Percentiles rank a stretch among this genome's conserved stretches.
Evolutionary conservation across 257 asterid species (phyloP).

Genomic region (Primulina eburnea): DNA sequence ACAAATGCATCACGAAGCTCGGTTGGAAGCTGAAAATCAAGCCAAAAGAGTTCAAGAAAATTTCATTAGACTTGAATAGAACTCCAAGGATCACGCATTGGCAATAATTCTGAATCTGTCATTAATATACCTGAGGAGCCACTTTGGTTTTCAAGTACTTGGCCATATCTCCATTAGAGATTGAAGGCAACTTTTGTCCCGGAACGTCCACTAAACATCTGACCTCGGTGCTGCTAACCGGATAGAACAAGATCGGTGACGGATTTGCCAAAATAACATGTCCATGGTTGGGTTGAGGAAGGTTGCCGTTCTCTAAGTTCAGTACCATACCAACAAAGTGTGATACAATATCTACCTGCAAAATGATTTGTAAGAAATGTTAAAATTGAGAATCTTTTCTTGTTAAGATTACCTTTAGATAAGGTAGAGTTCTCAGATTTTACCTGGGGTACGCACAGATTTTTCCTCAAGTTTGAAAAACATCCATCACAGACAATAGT

Average conservation of each 20-base stretch:
- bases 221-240: slow-evolving; percentile 45
- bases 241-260: slow-evolving; percentile 47
- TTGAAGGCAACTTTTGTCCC: slow-evolving; percentile 42
- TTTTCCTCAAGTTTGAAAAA: slow-evolving; percentile 48
- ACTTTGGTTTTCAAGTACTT: slow-evolving; percentile 36
- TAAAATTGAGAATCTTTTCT: not conserved
- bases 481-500: slow-evolving; percentile 57
- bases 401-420: not conserved
- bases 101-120: not conserved
- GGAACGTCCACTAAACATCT: slow-evolving; percentile 52
- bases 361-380: not conserved
- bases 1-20: slow-evolving; percentile 41
- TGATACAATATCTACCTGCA: slow-evolving; percentile 41
- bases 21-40: slow-evolving; percentile 34
- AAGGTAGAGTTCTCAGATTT: not conserved
- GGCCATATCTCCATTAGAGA: slow-evolving; percentile 50
- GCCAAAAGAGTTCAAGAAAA: not conserved
- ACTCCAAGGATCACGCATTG: not conserved
- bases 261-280: slow-evolving; percentile 53
- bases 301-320: slow-evolving; percentile 43
- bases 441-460: slow-evolving; percentile 51
- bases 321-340: slow-evolving; percentile 56
- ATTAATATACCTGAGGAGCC: slow-evolving; percentile 43
- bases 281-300: slow-evolving; percentile 47
- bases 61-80: not conserved